A percentile compares a stretch with the other conserved stretches of the same genome.
These are phyloP conservation scores for Epichloe sp. DNA, from an alignment of 2,329 filamentous ascomycete species.

Conservation along the genomic window DNA sequence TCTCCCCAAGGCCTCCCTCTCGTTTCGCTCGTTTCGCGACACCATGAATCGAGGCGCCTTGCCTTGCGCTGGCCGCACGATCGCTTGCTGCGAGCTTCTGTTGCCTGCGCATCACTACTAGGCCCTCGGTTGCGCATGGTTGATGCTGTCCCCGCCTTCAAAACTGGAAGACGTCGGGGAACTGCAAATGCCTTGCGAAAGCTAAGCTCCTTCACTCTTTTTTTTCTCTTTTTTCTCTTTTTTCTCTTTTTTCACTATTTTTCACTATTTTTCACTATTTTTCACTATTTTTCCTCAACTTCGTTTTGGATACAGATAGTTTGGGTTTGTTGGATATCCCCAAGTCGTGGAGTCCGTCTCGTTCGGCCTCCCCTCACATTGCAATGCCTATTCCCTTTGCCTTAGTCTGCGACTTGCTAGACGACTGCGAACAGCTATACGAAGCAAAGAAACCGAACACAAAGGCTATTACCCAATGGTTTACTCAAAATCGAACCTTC, in stretches of 20 bases:
- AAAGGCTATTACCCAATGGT: conserved; percentile 50
- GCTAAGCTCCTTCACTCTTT: no score
- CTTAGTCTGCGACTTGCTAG: conserved; percentile 61
- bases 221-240: no score
- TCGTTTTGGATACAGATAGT: background rate
- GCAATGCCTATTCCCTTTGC: conserved; percentile 54
- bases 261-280: no score
- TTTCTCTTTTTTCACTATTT: no score
- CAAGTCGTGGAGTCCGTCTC: background rate
- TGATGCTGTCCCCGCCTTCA: no score
- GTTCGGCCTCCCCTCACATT: background rate
- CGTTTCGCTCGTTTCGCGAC: background rate
- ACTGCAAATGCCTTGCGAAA: background rate
- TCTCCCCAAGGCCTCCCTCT: background rate
- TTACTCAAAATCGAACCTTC: conserved; percentile 42
- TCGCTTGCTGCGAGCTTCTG: background rate
- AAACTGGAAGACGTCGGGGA: no score
- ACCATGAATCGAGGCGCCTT: conserved; percentile 4
- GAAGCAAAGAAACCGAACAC: conserved; percentile 19
- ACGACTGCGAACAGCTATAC: conserved; percentile 43
- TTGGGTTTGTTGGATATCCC: background rate
- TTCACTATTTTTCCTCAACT: background rate
- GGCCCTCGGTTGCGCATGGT: background rate
- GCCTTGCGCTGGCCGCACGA: background rate
- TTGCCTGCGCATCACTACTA: background rate